Base-by-base conservation (phyloP, 2,329 filamentous ascomycete species). In the Pseudonectria foliicola region DNA sequence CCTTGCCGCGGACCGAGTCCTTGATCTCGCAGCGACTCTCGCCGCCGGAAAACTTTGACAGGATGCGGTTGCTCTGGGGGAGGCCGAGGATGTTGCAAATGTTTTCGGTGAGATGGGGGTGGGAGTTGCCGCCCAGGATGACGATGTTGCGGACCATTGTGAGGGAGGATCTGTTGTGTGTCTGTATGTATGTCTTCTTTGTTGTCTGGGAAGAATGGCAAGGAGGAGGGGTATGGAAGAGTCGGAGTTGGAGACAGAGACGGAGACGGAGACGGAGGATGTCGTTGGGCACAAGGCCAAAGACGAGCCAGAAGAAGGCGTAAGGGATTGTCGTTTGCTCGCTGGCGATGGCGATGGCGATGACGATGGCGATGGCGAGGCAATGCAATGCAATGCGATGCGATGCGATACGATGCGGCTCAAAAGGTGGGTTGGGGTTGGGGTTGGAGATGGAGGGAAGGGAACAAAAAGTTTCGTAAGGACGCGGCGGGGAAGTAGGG, bases 1-100 rank as follows among this genome's bases (percentile, higher is more conserved):
- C 92, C 63, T 98, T 98, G 51, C 86, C 92, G 52, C 92, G 84
- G 33, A 98, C 92, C 11, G 88, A 95, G 63, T 98, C 92, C 60
- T 89, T 77, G 55, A 98, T 94, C 64, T 96, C 92, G 44, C 94
- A 90, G 36, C 90, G 80, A 49, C 85, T 94, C 68, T 96, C 92
- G 49, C 92, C 92, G 34, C 92, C 87, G 23, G 88, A 86, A 68
- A 98, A 98, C 67, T 95, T 95, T 57, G 73, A 77, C 32, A 96
- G 78, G 42, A 89, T 79, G 49, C 90, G 83, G 55, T 88, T 82
- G 50, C 87, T 86, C 13, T 78, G 71, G n/a, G 87, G 82, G 35
- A 98, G 80, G 50, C 89, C 86, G 40, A 98, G 81, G 49, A 87
- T 82, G 52, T 83, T 83, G 73, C 85, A 94, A 57, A 98, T 85